Evolutionary conservation across 2,329 filamentous ascomycete genomes (phyloP), one percentile per base, ranked within the genome.

Genomic region (Clarireedia monteithiana): DNA sequence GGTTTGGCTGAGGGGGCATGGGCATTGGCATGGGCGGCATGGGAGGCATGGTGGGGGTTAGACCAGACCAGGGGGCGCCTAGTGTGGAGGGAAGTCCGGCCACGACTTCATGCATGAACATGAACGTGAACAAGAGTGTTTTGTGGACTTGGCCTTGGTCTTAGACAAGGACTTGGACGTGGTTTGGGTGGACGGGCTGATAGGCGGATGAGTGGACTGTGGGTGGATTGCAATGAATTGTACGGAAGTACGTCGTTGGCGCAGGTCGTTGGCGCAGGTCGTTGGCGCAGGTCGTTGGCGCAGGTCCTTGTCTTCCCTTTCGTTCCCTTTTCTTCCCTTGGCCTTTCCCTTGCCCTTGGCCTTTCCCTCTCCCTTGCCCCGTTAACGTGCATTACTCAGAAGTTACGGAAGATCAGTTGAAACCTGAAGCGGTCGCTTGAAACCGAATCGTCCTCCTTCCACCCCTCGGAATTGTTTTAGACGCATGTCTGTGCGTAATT

Each of bases 31-130:
- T 34, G 30, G 10, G 30, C 9, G 30, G 30, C 12, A 12, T 63
- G 58, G 50, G 52, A 54, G 56, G 55, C 62, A 64, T 63, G 60
- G 63, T 63, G 64, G 64, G 62, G 64, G 59, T 62, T 63, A 58
- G 60, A 53, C n/a, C 47, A 54, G 48, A 56, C 63, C 64, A 63
- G 65, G 66, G 56, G 60, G 39, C 17, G 52, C 50, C 55, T 65
- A 64, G 63, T 64, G 61, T 64, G 62, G 62, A 64, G 7, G 63
- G 61, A 60, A 58, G 56, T 51, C 50, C 27, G 56, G 66, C 67
- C 66, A 69, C 67, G 65, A 67, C 66, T 66, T 66, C 67, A 68
- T 68, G 67, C 67, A 69, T 68, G 67, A 68, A 67, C 67, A 64
- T 63, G 66, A 65, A 61, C 59, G 53, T 49, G 52, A 55, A 48